Percentiles rank a stretch among this genome's conserved stretches.
These are phyloP conservation scores for Boletus bicolor DNA, from an alignment of 768 basidiomycete genomes.

Conservation along the genomic window DNA sequence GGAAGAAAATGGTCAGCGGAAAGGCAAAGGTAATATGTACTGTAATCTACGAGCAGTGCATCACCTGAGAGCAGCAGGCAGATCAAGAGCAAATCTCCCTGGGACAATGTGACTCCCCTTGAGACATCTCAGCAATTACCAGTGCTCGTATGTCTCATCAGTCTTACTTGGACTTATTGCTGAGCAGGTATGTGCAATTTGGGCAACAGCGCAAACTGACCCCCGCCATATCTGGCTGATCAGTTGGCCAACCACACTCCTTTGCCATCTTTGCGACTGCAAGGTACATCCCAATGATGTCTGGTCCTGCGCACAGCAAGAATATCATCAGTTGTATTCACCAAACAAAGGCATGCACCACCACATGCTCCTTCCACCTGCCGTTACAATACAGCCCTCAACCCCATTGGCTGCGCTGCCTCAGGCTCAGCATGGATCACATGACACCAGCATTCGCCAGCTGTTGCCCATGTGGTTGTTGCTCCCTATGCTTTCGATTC, in stretches of 20 bases:
- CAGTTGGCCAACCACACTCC: constrained; percentile 4
- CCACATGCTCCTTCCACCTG: too few species aligned
- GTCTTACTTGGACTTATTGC: background rate
- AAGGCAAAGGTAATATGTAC: constrained; percentile 6
- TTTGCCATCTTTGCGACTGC: constrained; percentile 6
- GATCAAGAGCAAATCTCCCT: background rate
- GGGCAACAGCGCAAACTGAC: constrained; percentile 8
- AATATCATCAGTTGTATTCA: too few species aligned
- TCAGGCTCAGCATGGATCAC: too few species aligned
- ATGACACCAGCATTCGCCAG: too few species aligned
- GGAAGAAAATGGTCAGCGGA: background rate
- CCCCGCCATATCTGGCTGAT: constrained; percentile 2
- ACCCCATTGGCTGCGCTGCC: too few species aligned
- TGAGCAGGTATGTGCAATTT: constrained; percentile 1
- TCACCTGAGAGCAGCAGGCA: background rate
- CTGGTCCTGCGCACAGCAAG: too few species aligned
- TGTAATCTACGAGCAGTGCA: background rate
- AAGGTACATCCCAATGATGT: too few species aligned
- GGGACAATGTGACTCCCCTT: background rate
- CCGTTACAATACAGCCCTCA: too few species aligned
- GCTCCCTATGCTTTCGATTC: too few species aligned
- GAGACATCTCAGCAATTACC: background rate
- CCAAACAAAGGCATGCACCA: too few species aligned
- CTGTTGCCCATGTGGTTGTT: too few species aligned
- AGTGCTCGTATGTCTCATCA: background rate